Base-by-base conservation (phyloP, 2,329 filamentous ascomycete species). In the Leptosphaerulina australis region DNA sequence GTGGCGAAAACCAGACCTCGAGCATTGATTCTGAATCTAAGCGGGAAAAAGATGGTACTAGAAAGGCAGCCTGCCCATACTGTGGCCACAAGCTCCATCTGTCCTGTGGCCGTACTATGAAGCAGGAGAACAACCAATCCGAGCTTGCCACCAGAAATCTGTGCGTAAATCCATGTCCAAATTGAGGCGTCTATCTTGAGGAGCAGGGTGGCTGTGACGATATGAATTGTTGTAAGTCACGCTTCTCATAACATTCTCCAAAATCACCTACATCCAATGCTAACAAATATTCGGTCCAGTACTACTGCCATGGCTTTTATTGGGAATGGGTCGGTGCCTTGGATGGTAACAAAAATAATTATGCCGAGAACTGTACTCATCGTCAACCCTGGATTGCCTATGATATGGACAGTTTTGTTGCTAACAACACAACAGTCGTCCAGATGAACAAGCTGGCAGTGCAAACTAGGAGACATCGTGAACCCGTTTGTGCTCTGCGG, bases 191-290 rank as follows among this genome's bases (percentile, higher is more conserved):
- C 18, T 61, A 60, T 7, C 66, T 69, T 21, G 17, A 64, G 41
- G 68, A 68, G 55, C n/a, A 47, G 2, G 56, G 58, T 2, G 66
- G 66, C 8, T 68, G 64, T 38, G 56, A 64, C 17, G 62, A 67
- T 21, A 65, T 68, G 52, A 49, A 26, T 0, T 68, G 67, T 64
- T 68, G 67, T 64, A 58, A 50, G 59, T 58, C 17, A 0, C 20
- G 14, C 5, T 22, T 12, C 20, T 3, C 35, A 12, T 12, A 25
- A 10, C 26, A 10, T 7, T 4, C 12, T 9, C 18, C 29, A 7
- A 2, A 4, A 4, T 5, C 22, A 12, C 10, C 9, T 20, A 15
- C 3, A 1, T 18, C 1, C n/a, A 12, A 5, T 2, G 38, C 36
- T 38, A 28, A 50, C 15, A 24, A 3, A 18, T 17, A 12, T 1